Percentiles rank a stretch among this genome's conserved stretches.
phyloP scores from a whole-genome alignment of 2,329 filamentous ascomycete species.

The Penicillium concentricum region DNA sequence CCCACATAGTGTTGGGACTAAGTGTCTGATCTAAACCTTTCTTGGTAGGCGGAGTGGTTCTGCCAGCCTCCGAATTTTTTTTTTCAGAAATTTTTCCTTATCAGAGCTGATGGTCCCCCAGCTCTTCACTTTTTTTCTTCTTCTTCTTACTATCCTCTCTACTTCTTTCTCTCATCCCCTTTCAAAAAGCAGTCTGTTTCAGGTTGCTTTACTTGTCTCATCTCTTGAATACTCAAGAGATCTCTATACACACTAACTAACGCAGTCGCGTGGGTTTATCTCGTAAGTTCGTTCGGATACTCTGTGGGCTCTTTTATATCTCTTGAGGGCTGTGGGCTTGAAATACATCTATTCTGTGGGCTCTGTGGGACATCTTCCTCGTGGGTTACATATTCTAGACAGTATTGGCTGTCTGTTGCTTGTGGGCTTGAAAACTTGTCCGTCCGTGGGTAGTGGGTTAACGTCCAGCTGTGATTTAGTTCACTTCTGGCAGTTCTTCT shows the following conservation, averaged over 20 bases:
- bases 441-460: slow-evolving; percentile 43
- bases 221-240: slow-evolving; percentile 7
- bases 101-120: slow-evolving; percentile 27
- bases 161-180: slow-evolving; percentile 9
- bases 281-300: slow-evolving; percentile 37
- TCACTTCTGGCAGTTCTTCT: slow-evolving; percentile 31
- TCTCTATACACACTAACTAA: slow-evolving; percentile 27
- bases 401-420: slow-evolving; percentile 42
- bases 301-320: slow-evolving; percentile 38
- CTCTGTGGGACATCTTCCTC: slow-evolving; percentile 37
- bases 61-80: slow-evolving; percentile 34
- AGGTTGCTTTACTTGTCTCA: slow-evolving; percentile 15
- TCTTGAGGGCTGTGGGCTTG: slow-evolving; percentile 46
- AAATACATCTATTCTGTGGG: slow-evolving; percentile 44
- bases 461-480: slow-evolving; percentile 34
- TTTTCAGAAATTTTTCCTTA: slow-evolving; percentile 27
- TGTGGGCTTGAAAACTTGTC: slow-evolving; percentile 46
- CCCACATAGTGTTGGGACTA: slow-evolving; percentile 18
- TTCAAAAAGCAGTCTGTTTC: slow-evolving; percentile 13
- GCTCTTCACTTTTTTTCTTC: slow-evolving; percentile 23
- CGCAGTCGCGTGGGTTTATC: slow-evolving; percentile 36
- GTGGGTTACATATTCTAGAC: slow-evolving; percentile 45
- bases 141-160: slow-evolving; percentile 21
- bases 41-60: slow-evolving; percentile 31
- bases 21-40: slow-evolving; percentile 17